Base-by-base conservation (phyloP, 345 rosid species). In the Eucalyptus pauciflora region DNA sequence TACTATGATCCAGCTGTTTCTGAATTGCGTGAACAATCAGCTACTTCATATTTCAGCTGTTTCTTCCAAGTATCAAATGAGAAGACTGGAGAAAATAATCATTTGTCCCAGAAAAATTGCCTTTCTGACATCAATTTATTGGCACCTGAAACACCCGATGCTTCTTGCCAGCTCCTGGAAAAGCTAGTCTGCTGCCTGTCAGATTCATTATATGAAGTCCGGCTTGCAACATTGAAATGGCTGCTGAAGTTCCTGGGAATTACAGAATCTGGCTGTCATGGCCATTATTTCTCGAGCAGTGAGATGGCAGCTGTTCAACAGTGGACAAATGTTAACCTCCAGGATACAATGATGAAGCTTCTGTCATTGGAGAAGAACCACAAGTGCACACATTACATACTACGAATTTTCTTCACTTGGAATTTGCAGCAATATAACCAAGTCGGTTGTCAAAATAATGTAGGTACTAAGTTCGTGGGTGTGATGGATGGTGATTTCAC, bases 181-280 rank as follows among this genome's bases (percentile, higher is more conserved):
- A 94, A 93, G 94, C 90, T 97, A 90, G 89, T 93, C 54, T 91
- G 93, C 43, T 93, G 95, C 88, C 88, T 96, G 91, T 94, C 95
- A 86, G 98, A 97, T 91, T 95, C 96, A 76, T 94, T 95, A 46
- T 97, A 96, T 93, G 99, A 97, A 93, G 98, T 96, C 93, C 96
- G 96, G 87, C 95, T 95, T 80, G 94, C 95, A 89, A 96, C 99
- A 89, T 89, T 97, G 89, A 96, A 97, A 91, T 97, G 99, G 99
- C 91, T 96, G 89, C 92, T 94, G 87, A 95, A 90, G 93, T 95
- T 95, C 91, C 88, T 97, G 88, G 93, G 94, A 79, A 93, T 93
- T 50, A 88, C 76, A 86, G 94, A 93, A 90, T 94, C 92, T 86
- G 90, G 49, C 52, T 87, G 76, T 67, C 91, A 83, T 76, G 89